Conservation (phyloP, 2,329 filamentous ascomycete species). For the Bipolaris zeicola region DNA sequence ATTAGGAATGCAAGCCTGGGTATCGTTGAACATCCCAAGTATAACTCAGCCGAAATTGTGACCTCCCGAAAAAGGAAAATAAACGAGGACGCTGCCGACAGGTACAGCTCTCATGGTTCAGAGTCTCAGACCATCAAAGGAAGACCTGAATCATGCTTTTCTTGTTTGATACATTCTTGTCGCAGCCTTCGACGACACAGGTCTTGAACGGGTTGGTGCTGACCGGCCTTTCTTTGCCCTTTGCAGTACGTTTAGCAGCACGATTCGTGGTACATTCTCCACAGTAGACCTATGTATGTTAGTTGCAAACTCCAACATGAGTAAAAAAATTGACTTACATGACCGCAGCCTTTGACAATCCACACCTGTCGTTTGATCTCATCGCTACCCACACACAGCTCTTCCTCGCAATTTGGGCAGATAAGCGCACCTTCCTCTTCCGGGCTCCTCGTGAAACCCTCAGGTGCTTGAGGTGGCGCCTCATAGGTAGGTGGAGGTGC, state of each 20-base stretch:
- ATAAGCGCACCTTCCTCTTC: constrained; percentile 74
- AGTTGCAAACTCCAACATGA: neutral
- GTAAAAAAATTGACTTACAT: constrained; percentile 64
- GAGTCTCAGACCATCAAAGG: constrained; percentile 29
- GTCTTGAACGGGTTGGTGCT: constrained; percentile 50
- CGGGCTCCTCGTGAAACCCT: constrained; percentile 82
- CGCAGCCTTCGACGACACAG: constrained; percentile 55
- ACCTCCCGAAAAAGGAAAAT: neutral
- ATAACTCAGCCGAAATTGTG: neutral
- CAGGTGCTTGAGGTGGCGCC: constrained; percentile 65
- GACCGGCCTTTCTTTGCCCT: constrained; percentile 46
- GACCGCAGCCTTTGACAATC: constrained; percentile 88
- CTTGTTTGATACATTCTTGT: constrained; percentile 39
- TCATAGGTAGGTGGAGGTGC: constrained; percentile 59
- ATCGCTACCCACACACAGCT: constrained; percentile 75
- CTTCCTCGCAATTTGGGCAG: constrained; percentile 85
- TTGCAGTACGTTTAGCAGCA: constrained; percentile 43
- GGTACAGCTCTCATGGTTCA: neutral
- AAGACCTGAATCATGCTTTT: constrained; percentile 51
- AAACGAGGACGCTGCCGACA: neutral
- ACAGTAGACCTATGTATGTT: constrained; percentile 56
- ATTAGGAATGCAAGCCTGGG: constrained; percentile 8
- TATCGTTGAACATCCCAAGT: constrained; percentile 18
- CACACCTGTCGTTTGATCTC: constrained; percentile 82
- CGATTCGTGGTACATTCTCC: constrained; percentile 56